Evolutionary conservation across 495 filamentous ascomycete species (phyloP).

Genomic region (Aspergillus hancockii): DNA sequence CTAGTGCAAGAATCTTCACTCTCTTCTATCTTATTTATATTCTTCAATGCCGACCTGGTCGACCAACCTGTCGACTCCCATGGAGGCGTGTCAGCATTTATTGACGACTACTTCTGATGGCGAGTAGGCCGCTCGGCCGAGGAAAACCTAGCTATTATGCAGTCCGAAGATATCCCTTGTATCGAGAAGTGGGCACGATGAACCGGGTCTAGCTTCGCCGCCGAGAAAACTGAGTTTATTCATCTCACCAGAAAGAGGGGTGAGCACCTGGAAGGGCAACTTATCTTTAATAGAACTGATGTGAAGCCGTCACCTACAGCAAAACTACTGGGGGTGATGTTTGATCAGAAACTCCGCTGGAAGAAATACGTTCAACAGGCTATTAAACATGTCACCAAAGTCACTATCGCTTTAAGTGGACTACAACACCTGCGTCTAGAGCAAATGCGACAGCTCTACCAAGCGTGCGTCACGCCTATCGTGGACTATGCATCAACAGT

Average conservation of each 20-base stretch:
- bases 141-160: conserved; percentile 21
- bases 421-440: conserved; percentile 21
- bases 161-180: conserved; percentile 22
- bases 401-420: conserved; percentile 18
- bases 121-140: conserved; percentile 19
- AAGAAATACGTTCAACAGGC: conserved; percentile 28
- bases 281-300: conserved; percentile 16
- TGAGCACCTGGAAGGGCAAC: conserved; percentile 11
- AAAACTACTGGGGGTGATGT: conserved; percentile 27
- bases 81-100: conserved; percentile 26
- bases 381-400: conserved; percentile 24
- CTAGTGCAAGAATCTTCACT: conserved; percentile 30
- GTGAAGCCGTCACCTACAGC: conserved; percentile 20
- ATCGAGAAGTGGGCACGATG: conserved; percentile 21
- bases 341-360: conserved; percentile 22
- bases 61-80: conserved; percentile 22
- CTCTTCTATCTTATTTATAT: conserved; percentile 28
- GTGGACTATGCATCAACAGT: conserved; percentile 24
- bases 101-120: conserved; percentile 29
- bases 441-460: conserved; percentile 29
- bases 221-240: conserved; percentile 30
- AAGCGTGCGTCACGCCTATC: too few species aligned
- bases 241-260: conserved; percentile 22
- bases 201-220: conserved; percentile 23
- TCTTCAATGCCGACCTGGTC: conserved; percentile 31